Conservation (phyloP, 192 early-diverging fungal species). For the Funneliformis mosseae region DNA sequence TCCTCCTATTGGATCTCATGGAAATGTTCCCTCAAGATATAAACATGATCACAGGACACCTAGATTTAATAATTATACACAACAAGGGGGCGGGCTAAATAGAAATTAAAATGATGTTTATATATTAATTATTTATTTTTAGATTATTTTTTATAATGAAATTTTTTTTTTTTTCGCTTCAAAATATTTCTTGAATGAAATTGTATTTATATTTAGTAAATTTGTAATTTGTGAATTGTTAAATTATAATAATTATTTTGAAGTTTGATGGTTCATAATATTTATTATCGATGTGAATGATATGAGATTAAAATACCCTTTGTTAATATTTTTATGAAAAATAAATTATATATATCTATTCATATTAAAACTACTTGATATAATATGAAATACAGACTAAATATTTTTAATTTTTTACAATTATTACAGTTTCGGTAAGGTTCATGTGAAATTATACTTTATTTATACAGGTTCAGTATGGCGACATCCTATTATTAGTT, state of each 20-base stretch:
- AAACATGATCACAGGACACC: conserved; percentile 3
- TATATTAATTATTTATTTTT: not conserved
- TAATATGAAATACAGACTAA: too few relatives aligned
- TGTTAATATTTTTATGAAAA: too few relatives aligned
- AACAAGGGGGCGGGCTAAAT: conserved; percentile 1
- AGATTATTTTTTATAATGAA: not conserved
- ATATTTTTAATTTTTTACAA: too few relatives aligned
- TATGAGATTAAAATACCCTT: too few relatives aligned
- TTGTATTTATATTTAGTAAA: not conserved
- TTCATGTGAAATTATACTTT: not conserved
- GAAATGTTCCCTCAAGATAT: not conserved
- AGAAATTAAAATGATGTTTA: not conserved
- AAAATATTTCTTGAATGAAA: not conserved
- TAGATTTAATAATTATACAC: not conserved
- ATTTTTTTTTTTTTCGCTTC: not conserved
- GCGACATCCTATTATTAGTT: too few relatives aligned
- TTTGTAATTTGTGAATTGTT: not conserved
- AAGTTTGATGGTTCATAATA: too few relatives aligned
- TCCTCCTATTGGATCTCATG: not conserved
- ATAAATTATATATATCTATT: too few relatives aligned
- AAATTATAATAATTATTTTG: too few relatives aligned
- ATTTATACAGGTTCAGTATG: not conserved
- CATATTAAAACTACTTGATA: too few relatives aligned
- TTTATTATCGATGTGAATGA: too few relatives aligned
- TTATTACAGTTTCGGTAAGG: too few relatives aligned